phyloP scores from a whole-genome alignment of 805 yeast genomes.

The Suhomyces xylopsoci region DNA sequence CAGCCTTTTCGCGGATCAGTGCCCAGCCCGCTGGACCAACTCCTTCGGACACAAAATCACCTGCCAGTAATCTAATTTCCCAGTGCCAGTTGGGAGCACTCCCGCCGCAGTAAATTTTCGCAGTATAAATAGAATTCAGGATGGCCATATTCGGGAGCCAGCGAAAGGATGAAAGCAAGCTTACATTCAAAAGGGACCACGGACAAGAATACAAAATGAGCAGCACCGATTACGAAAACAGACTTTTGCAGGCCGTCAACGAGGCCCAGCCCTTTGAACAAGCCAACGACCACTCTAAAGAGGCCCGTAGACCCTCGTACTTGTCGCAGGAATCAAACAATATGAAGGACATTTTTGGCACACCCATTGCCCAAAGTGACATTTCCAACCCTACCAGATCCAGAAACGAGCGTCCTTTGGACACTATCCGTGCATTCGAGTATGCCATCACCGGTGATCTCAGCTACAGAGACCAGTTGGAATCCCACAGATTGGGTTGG shows the following conservation, averaged over 20 bases:
- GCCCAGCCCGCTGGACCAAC: background rate
- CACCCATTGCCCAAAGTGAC: constrained; percentile 74
- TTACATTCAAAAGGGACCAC: constrained; percentile 2
- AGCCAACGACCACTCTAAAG: constrained; percentile 38
- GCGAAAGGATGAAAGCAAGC: background rate
- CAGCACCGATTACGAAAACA: constrained; percentile 44
- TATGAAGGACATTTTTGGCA: constrained; percentile 82
- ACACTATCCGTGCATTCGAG: constrained; percentile 91
- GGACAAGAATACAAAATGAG: constrained; percentile 3
- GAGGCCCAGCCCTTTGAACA: constrained; percentile 94
- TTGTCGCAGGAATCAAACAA: constrained; percentile 50
- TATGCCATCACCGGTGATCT: constrained; percentile 90
- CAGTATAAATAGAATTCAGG: constrained; percentile 2
- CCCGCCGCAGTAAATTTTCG: background rate
- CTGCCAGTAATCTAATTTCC: background rate
- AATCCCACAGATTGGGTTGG: constrained; percentile 78
- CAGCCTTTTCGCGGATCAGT: background rate
- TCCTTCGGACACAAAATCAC: background rate
- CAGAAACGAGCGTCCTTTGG: constrained; percentile 94
- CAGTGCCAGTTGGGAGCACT: constrained; percentile 2
- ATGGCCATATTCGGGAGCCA: constrained; percentile 6
- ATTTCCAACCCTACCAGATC: constrained; percentile 89
- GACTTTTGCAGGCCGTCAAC: constrained; percentile 87
- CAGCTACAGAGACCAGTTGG: constrained; percentile 74
- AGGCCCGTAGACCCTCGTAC: constrained; percentile 41